These are phyloP conservation scores for Paramecium tetraurelia DNA, from an alignment of 73 alveolate species.

Conservation along the genomic window DNA sequence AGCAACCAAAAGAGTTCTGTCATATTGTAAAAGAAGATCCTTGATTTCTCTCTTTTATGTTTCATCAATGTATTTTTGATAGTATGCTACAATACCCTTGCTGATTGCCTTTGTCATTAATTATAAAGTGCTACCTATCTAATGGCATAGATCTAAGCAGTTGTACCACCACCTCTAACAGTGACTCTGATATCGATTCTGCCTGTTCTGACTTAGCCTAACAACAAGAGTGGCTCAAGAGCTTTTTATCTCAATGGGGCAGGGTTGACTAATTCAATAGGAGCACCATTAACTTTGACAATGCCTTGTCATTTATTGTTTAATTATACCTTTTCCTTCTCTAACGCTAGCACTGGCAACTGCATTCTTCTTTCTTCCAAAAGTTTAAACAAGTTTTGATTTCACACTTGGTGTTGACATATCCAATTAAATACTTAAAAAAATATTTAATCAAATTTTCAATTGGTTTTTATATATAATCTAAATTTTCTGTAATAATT, in stretches of 20 bases:
- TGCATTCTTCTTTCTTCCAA: conserved; percentile 97
- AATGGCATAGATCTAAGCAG: conserved; percentile 95
- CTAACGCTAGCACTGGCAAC: conserved; percentile 91
- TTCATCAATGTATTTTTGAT: conserved; percentile 92
- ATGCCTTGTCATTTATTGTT: neutral
- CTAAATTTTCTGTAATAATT: neutral
- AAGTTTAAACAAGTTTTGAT: conserved; percentile 82
- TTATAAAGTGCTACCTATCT: conserved; percentile 66
- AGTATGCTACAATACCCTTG: conserved; percentile 96
- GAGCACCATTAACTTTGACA: conserved; percentile 95
- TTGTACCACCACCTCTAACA: conserved; percentile 96
- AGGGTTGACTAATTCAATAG: conserved; percentile 93
- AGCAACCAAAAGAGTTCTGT: conserved; percentile 95
- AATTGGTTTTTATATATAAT: neutral
- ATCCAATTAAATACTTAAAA: conserved; percentile 37
- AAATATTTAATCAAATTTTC: neutral
- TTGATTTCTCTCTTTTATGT: conserved; percentile 89
- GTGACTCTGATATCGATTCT: conserved; percentile 92
- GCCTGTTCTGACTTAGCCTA: conserved; percentile 87
- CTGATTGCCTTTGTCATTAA: conserved; percentile 80
- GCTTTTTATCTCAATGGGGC: conserved; percentile 91
- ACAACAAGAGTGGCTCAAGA: conserved; percentile 92
- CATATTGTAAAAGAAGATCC: conserved; percentile 93
- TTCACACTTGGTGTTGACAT: conserved; percentile 33
- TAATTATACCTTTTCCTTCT: conserved; percentile 73